Evolutionary conservation across 768 basidiomycete genomes (phyloP), one percentile per base, ranked within the genome.

Genomic region (Daedaleopsis sinensis): DNA sequence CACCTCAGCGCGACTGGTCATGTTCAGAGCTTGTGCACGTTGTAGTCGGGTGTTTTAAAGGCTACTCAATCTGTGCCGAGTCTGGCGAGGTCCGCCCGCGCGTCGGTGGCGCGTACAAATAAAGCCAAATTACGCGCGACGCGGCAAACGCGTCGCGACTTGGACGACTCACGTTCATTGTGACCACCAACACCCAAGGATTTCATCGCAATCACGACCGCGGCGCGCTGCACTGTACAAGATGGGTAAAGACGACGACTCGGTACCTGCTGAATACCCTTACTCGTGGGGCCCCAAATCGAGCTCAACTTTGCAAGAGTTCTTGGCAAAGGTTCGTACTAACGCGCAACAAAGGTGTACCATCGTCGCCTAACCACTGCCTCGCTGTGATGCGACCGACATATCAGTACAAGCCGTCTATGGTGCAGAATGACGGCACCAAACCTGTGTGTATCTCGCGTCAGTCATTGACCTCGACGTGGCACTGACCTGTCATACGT

Each of bases 351-450:
- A 9, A 42, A 57, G 47, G 3, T 18, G 6, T 13, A 47, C 39
- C 18, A 42, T 18, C 10, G 11, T 10, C 18, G 11, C 39, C 39
- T 42, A 39, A 10, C 49, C 19, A n/a, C 24, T 1, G 8, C 51
- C 1, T 44, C 61, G 35, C 64, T 58, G 42, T 54, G 44, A 37
- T 19, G n/a, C 37, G 37, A 18, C 19, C 32, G 10, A 18, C 49
- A 55, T 11, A 42, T n/a, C 62, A 91, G 89, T 89, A 84, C 64
- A 87, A 80, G 55, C 90, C 90, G 1, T 90, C 89, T 18, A 87
- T 91, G 88, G 86, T 90, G 11, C 84, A 89, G 65, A 84, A 91
- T 68, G 87, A 91, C 59, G 90, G 89, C 5, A 87, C 79, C 0
- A 91, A 90, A 71, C 89, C 89, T 90, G 58, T 43, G 42, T 55